phyloP scores from a whole-genome alignment of 345 rosid species.

The Salix purpurea region DNA sequence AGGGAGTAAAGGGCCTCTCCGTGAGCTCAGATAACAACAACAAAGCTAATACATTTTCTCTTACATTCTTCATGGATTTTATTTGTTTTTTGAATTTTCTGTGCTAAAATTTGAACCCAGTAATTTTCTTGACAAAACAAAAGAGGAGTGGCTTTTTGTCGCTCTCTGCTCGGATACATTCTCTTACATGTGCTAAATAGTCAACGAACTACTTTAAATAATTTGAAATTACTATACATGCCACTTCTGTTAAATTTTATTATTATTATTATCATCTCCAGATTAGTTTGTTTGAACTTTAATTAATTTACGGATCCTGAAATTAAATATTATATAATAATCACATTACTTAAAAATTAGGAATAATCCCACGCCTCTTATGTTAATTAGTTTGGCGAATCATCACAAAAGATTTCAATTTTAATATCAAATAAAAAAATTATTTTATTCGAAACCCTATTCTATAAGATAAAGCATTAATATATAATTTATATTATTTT shows the following conservation, averaged over 20 bases:
- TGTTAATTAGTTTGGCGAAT: not conserved
- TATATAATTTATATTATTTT: too few species aligned
- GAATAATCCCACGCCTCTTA: not conserved
- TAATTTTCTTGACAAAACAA: not conserved
- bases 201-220: not conserved
- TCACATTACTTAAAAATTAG: too few species aligned
- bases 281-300: rapidly evolving
- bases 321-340: too few species aligned
- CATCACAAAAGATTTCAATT: too few species aligned
- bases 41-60: not conserved
- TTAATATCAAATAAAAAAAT: too few species aligned
- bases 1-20: not conserved
- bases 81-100: not conserved
- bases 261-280: rapidly evolving
- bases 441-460: too few species aligned
- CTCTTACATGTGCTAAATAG: not conserved
- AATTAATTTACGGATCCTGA: too few species aligned
- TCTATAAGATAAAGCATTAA: too few species aligned
- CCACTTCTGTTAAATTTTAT: not conserved
- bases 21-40: not conserved
- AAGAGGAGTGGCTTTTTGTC: not conserved
- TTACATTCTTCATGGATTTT: not conserved
- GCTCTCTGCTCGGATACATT: not conserved
- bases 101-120: not conserved
- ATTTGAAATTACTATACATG: not conserved